Conservation (phyloP, 805 yeast species). For the Priceomyces medius region DNA sequence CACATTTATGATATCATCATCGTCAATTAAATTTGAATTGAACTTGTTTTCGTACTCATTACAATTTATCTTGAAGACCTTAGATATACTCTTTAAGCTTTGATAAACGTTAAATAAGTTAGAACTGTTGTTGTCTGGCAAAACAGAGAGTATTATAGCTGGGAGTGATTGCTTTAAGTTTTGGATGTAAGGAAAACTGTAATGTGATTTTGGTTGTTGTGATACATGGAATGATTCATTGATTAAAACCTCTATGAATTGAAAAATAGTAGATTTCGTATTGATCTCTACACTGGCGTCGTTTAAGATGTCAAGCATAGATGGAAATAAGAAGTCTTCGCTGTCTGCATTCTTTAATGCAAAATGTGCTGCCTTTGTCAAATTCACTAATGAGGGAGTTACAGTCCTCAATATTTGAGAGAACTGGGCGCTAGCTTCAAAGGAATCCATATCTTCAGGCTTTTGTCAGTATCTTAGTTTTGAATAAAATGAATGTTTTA, state of each 20-base stretch:
- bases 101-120: constrained; percentile 37
- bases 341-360: constrained; percentile 57
- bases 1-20: constrained; percentile 34
- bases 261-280: constrained; percentile 62
- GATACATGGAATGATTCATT: constrained; percentile 34
- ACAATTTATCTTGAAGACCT: constrained; percentile 30
- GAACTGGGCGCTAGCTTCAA: constrained; percentile 80
- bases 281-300: constrained; percentile 52
- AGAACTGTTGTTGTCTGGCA: constrained; percentile 37
- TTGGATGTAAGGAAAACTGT: constrained; percentile 38
- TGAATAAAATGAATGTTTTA: too few species aligned
- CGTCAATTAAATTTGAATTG: constrained; percentile 29
- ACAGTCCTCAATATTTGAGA: constrained; percentile 62
- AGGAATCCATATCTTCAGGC: constrained; percentile 66
- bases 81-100: constrained; percentile 38
- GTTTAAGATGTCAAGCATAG: constrained; percentile 59
- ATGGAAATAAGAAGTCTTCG: constrained; percentile 67
- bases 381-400: constrained; percentile 59
- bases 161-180: constrained; percentile 35
- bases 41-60: constrained; percentile 26
- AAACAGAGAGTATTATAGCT: constrained; percentile 28
- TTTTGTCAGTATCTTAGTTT: neutral
- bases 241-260: constrained; percentile 64
- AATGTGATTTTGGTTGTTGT: constrained; percentile 33
- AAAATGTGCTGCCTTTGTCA: constrained; percentile 53